Percentiles rank a stretch among this genome's conserved stretches.
Evolutionary conservation across 2,329 filamentous ascomycete species (phyloP).

Genomic region (Alternaria conjuncta): DNA sequence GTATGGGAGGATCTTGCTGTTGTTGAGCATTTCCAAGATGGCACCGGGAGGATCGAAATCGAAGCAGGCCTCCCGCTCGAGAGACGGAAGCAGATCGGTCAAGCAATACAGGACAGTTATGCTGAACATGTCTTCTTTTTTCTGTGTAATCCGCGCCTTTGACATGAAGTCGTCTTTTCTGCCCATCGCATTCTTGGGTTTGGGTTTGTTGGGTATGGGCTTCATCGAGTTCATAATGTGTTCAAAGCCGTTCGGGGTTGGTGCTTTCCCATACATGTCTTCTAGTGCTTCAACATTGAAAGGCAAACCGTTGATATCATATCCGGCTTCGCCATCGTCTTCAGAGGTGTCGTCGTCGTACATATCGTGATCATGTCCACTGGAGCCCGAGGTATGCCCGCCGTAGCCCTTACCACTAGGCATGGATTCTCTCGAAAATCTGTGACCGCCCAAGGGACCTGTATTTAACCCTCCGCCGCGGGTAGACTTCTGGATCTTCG

Average conservation of each 20-base stretch:
- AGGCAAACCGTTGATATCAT: neutral
- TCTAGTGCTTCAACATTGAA: neutral
- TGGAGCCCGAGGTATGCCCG: constrained; percentile 9
- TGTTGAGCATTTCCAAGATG: constrained; percentile 43
- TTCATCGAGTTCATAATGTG: neutral
- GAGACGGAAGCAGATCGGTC: constrained; percentile 33
- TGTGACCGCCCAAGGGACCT: constrained; percentile 6
- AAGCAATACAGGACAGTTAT: constrained; percentile 22
- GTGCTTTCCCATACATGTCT: neutral
- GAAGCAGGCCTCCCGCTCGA: constrained; percentile 28
- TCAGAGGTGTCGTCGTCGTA: neutral
- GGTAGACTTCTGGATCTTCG: neutral
- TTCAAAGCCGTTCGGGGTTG: neutral
- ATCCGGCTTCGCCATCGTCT: neutral
- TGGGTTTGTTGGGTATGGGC: neutral
- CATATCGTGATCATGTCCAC: neutral
- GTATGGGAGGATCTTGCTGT: constrained; percentile 48
- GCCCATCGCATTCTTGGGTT: neutral
- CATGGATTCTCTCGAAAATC: neutral
- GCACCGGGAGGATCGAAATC: constrained; percentile 38
- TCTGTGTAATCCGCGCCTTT: constrained; percentile 18
- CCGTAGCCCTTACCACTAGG: constrained; percentile 21
- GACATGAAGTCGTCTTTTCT: neutral
- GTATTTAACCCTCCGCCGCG: neutral
- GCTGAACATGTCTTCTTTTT: constrained; percentile 17